A percentile compares a stretch with the other conserved stretches of the same genome.
phyloP scores from a whole-genome alignment of 139 green algal genomes.

The Zygnema cylindricum region DNA sequence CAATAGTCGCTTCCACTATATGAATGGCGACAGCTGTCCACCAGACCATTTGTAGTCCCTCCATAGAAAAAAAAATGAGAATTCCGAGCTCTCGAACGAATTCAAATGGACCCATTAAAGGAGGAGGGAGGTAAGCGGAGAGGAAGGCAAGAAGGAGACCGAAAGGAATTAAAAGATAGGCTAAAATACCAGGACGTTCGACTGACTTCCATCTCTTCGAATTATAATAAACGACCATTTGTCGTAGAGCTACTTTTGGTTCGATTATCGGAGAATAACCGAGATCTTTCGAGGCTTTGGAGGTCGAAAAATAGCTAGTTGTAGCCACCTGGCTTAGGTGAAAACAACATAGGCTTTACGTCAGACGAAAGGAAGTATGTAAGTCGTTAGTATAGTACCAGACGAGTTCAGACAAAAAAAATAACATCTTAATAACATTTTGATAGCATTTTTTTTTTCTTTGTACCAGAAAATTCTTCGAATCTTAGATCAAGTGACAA shows the following conservation, averaged over 20 bases:
- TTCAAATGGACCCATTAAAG: slow-evolving; percentile 7
- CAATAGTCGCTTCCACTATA: slow-evolving; percentile 38
- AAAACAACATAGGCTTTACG: too few species aligned
- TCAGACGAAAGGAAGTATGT: too few species aligned
- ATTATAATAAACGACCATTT: not conserved
- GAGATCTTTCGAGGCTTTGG: not conserved
- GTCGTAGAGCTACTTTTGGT: not conserved
- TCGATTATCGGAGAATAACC: slow-evolving; percentile 28
- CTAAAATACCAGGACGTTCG: not conserved
- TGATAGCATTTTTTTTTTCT: too few species aligned
- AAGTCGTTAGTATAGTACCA: too few species aligned
- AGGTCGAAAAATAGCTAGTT: slow-evolving; percentile 3
- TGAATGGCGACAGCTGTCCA: slow-evolving; percentile 41
- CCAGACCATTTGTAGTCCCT: slow-evolving; percentile 33
- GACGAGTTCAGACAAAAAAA: too few species aligned
- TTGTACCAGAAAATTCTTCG: too few species aligned
- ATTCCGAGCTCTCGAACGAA: slow-evolving; percentile 31
- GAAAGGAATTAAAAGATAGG: slow-evolving; percentile 17
- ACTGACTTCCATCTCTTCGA: not conserved
- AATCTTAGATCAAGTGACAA: too few species aligned
- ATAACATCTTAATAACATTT: too few species aligned
- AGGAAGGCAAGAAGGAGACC: slow-evolving; percentile 13
- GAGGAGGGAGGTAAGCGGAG: slow-evolving; percentile 23
- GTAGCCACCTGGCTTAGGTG: slow-evolving; percentile 16
- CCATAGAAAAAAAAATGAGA: slow-evolving; percentile 27